These are phyloP conservation scores for Pilatotrama ljubarskyi DNA, from an alignment of 768 basidiomycete genomes.

Conservation along the genomic window DNA sequence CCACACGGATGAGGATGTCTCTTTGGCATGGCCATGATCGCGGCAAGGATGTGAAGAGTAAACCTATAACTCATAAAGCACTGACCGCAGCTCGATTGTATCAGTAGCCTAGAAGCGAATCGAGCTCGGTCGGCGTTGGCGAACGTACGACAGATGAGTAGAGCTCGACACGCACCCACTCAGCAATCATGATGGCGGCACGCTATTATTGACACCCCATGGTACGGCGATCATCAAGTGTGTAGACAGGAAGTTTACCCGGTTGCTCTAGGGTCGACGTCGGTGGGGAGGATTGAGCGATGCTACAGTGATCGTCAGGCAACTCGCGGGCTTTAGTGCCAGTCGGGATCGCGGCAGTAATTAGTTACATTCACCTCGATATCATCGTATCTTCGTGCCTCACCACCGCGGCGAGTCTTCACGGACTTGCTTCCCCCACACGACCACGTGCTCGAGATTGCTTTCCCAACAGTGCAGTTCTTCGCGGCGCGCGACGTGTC, in stretches of 20 bases:
- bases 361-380: background rate
- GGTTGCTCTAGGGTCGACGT: background rate
- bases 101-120: background rate
- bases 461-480: background rate
- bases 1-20: too few relatives aligned
- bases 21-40: too few relatives aligned
- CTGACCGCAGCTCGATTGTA: background rate
- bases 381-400: background rate
- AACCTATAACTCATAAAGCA: too few relatives aligned
- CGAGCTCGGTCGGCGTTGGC: background rate
- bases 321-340: background rate
- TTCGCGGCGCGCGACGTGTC: background rate
- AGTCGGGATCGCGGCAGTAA: background rate
- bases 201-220: background rate
- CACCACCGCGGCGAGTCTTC: background rate
- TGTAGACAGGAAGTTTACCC: background rate
- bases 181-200: background rate
- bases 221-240: conserved; percentile 5
- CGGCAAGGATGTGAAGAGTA: too few relatives aligned
- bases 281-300: background rate
- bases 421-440: background rate
- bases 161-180: background rate
- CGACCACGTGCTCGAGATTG: conserved; percentile 8
- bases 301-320: background rate
- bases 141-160: too few relatives aligned